Evolutionary conservation across 2,329 filamentous ascomycete species (phyloP), one percentile per base, ranked within the genome.

Genomic region (Pseudonectria foliicola): DNA sequence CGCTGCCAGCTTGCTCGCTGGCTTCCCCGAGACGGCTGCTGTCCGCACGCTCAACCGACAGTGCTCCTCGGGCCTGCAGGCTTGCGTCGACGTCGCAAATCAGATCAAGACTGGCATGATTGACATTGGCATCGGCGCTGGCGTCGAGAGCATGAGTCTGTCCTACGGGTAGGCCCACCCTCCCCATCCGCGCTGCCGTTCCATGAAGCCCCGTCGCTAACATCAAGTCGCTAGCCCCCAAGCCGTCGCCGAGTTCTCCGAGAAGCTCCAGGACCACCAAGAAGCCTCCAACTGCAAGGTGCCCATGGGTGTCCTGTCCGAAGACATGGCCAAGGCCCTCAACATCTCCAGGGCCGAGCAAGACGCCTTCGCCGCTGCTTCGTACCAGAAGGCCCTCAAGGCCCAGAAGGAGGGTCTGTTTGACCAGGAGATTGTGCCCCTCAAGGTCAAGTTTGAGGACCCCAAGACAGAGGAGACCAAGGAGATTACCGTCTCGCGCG

Each of bases 261-360:
- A 94, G 32, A 75, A 86, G 34, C 79, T 96, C 45, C 85, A 95
- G 57, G 75, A 70, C 52, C 75, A 90, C 70, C 73, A 78, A 45
- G 82, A 92, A 58, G 76, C 89, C 15, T 84, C 84, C 54, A 93
- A 95, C 75, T 98, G 92, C 80, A 95, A 94, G 69, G 90, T 96
- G 3, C 82, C 88, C 60, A 96, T 96, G 92, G 90, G 90, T 52
- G 76, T 88, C 10, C 72, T 96, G 32, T 95, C 87, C 18, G 92
- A 98, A 66, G 65, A 90, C 55, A 95, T 96, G 90, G 92, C 90
- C 49, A 84, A 87, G 65, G 87, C 88, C 59, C 78, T 82, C 53
- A 71, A 73, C 39, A 77, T 96, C 55, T 55, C 68, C 38, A 82
- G 92, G 42, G 66, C 71, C 10, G 68, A 74, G 34, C 92, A 96